phyloP scores from a whole-genome alignment of 768 basidiomycete genomes.

The Phanerodontia chrysosporium region DNA sequence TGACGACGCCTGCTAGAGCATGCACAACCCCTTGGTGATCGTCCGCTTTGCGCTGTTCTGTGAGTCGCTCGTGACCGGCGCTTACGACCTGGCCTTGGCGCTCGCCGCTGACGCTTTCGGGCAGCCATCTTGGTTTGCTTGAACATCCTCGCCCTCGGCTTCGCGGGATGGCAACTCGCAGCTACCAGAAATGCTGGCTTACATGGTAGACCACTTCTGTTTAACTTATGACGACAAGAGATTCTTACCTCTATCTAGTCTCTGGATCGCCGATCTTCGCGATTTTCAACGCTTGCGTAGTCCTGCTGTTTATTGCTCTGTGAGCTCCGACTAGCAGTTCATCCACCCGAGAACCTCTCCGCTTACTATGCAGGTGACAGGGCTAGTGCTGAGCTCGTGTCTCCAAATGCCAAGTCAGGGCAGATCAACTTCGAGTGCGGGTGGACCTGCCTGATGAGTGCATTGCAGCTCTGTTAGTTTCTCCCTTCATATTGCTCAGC shows the following conservation, averaged over 20 bases:
- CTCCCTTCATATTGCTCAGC: neutral
- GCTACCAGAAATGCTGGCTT: conserved; percentile 31
- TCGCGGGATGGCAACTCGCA: conserved; percentile 55
- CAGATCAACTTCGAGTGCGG: conserved; percentile 48
- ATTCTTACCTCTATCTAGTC: conserved; percentile 26
- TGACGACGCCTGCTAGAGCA: conserved; percentile 17
- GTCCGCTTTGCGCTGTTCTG: conserved; percentile 56
- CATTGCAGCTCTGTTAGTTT: conserved; percentile 50
- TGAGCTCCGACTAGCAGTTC: conserved; percentile 18
- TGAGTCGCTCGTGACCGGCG: conserved; percentile 35
- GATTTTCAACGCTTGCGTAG: conserved; percentile 40
- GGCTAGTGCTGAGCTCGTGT: conserved; percentile 34
- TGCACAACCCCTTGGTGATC: conserved; percentile 53
- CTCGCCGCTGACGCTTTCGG: conserved; percentile 15
- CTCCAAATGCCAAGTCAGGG: conserved; percentile 34
- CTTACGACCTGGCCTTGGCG: too few species aligned
- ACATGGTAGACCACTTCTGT: conserved; percentile 39
- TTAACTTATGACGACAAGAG: neutral
- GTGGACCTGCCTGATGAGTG: conserved; percentile 48
- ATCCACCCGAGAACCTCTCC: neutral
- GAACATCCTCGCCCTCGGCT: conserved; percentile 47
- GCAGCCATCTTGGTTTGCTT: conserved; percentile 44
- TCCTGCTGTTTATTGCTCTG: conserved; percentile 28
- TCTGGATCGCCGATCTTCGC: conserved; percentile 46
- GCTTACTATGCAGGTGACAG: conserved; percentile 24